Conservation (phyloP, 768 basidiomycete species). For the Macrolepiota dolichaula region DNA sequence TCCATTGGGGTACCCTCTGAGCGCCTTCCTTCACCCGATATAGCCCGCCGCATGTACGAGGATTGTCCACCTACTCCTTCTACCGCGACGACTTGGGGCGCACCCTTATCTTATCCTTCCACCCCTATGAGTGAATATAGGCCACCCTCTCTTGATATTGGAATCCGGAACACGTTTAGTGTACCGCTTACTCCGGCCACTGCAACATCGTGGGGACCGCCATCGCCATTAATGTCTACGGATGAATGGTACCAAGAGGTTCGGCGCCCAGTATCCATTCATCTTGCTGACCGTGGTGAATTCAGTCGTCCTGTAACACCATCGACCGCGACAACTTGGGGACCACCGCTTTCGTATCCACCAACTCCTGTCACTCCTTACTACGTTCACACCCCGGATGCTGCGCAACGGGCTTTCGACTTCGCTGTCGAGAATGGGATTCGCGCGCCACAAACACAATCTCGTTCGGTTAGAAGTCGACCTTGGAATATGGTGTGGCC, state of each 20-base stretch:
- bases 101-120: conserved; percentile 38
- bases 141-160: conserved; percentile 37
- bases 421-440: conserved; percentile 10
- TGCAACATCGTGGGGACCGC: conserved; percentile 14
- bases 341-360: conserved; percentile 41
- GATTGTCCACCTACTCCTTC: conserved; percentile 49
- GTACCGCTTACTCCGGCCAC: conserved; percentile 9
- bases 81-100: conserved; percentile 51
- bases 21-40: conserved; percentile 53
- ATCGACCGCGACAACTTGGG: conserved; percentile 49
- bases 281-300: conserved; percentile 12
- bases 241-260: background rate
- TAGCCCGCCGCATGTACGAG: conserved; percentile 53
- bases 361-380: conserved; percentile 32
- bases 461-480: background rate
- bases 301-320: conserved; percentile 41
- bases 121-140: conserved; percentile 30
- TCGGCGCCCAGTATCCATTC: conserved; percentile 6
- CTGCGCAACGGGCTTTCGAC: conserved; percentile 33
- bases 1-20: conserved; percentile 27
- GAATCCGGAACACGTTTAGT: conserved; percentile 22
- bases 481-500: conserved; percentile 20
- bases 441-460: conserved; percentile 6
- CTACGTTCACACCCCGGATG: conserved; percentile 37
- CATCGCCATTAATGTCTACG: conserved; percentile 2